phyloP scores from a whole-genome alignment of 306 rosid species.

The Prunus fruticosa region DNA sequence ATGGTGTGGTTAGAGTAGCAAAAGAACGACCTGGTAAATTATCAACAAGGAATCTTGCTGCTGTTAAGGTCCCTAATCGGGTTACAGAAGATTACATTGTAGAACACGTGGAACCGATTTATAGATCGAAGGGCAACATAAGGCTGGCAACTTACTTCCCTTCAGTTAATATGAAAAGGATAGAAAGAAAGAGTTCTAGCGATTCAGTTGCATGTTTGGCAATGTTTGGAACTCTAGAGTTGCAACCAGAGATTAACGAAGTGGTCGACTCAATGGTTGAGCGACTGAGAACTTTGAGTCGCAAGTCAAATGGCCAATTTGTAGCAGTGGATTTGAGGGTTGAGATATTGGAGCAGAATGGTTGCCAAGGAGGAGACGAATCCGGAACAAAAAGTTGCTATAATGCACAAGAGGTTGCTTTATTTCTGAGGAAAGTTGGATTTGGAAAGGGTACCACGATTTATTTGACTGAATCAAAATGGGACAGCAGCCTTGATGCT shows the following conservation, averaged over 20 bases:
- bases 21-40: conserved; percentile 62
- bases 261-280: conserved; percentile 80
- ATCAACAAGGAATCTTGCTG: conserved; percentile 68
- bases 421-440: conserved; percentile 77
- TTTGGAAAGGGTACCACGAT: conserved; percentile 83
- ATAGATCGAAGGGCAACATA: conserved; percentile 63
- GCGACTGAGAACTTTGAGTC: conserved; percentile 78
- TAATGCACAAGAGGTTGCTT: conserved; percentile 71
- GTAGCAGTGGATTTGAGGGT: conserved; percentile 86
- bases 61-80: conserved; percentile 87
- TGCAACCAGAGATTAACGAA: conserved; percentile 72
- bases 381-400: conserved; percentile 74
- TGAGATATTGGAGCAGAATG: conserved; percentile 72
- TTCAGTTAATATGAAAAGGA: conserved; percentile 82
- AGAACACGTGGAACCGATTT: conserved; percentile 74
- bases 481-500: conserved; percentile 82
- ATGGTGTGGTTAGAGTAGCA: conserved; percentile 74
- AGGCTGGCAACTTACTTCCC: conserved; percentile 93
- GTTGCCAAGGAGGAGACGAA: conserved; percentile 66
- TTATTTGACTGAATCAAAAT: conserved; percentile 87
- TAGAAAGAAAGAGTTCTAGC: conserved; percentile 42
- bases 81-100: conserved; percentile 79
- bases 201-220: conserved; percentile 86
- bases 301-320: conserved; percentile 82
- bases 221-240: conserved; percentile 86